Percentiles rank a stretch among this genome's conserved stretches.
Evolutionary conservation across 2,329 filamentous ascomycete species (phyloP).

Genomic region (Beauveria bassiana): DNA sequence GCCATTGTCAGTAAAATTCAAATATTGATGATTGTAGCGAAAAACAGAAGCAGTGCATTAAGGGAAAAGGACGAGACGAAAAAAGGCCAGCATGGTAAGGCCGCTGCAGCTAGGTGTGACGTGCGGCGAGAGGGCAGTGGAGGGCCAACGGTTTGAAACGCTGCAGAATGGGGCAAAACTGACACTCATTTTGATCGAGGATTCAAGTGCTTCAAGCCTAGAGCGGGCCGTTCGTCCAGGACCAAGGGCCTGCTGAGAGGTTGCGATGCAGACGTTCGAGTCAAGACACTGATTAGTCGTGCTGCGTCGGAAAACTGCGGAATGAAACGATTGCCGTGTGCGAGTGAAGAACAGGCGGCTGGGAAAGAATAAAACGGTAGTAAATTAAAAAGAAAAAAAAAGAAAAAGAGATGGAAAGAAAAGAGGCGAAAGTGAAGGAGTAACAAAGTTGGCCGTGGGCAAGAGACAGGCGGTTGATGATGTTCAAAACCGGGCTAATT

Average conservation of each 20-base stretch:
- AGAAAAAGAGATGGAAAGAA: not conserved
- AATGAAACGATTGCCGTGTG: not conserved
- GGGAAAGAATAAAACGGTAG: not conserved
- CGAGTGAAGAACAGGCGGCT: not conserved
- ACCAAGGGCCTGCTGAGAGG: not conserved
- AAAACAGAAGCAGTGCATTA: not conserved
- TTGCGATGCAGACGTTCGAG: not conserved
- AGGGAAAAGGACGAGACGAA: constrained; percentile 17
- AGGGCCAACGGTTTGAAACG: constrained; percentile 16
- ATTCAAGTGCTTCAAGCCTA: not conserved
- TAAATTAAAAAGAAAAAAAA: not conserved
- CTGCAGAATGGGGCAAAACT: constrained; percentile 18
- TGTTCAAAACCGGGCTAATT: constrained; percentile 6
- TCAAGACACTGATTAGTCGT: not conserved
- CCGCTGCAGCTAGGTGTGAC: not conserved
- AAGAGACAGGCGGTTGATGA: constrained; percentile 8
- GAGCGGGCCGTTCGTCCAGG: constrained; percentile 3
- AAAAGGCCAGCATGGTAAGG: not conserved
- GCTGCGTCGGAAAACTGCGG: not conserved
- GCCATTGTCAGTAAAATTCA: constrained; percentile 20
- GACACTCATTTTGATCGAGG: constrained; percentile 22
- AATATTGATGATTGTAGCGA: not conserved
- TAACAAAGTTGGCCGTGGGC: not conserved
- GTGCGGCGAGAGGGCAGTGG: not conserved
- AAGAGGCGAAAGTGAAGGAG: constrained; percentile 1